A percentile compares a stretch with the other conserved stretches of the same genome.
Conservation (phyloP, 2,329 filamentous ascomycete species). For the Claviceps maximensis region DNA sequence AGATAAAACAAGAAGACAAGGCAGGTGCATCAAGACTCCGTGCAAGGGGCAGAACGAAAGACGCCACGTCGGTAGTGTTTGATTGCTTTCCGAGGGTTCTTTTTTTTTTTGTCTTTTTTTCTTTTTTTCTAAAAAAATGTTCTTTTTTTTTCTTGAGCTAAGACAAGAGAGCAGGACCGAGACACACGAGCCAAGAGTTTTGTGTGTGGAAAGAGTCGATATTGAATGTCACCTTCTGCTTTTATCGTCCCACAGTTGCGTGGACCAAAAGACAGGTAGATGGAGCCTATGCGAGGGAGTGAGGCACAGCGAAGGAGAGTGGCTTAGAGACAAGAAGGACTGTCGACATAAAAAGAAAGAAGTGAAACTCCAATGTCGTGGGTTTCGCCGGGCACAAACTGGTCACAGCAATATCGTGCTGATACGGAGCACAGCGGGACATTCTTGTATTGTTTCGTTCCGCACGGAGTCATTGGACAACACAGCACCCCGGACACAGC, state of each 20-base stretch:
- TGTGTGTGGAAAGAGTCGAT: background rate
- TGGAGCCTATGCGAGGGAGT: background rate
- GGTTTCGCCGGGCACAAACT: background rate
- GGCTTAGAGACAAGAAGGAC: background rate
- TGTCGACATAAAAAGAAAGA: background rate
- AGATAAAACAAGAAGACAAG: background rate
- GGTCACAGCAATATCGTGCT: background rate
- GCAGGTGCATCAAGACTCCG: background rate
- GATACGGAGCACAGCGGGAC: background rate
- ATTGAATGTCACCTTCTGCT: background rate
- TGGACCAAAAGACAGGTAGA: background rate
- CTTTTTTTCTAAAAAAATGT: background rate
- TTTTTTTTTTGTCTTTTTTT: background rate
- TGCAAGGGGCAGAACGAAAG: background rate
- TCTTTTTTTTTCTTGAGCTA: background rate
- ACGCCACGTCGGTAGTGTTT: background rate
- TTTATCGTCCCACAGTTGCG: background rate
- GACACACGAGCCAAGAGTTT: background rate
- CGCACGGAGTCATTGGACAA: background rate
- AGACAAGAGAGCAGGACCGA: background rate
- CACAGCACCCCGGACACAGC: background rate
- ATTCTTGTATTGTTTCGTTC: conserved; percentile 2
- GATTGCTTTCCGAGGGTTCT: background rate
- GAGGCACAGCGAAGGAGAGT: background rate
- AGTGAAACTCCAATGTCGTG: background rate